phyloP scores from a whole-genome alignment of 2,329 filamentous ascomycete species.

The Alternaria solani region DNA sequence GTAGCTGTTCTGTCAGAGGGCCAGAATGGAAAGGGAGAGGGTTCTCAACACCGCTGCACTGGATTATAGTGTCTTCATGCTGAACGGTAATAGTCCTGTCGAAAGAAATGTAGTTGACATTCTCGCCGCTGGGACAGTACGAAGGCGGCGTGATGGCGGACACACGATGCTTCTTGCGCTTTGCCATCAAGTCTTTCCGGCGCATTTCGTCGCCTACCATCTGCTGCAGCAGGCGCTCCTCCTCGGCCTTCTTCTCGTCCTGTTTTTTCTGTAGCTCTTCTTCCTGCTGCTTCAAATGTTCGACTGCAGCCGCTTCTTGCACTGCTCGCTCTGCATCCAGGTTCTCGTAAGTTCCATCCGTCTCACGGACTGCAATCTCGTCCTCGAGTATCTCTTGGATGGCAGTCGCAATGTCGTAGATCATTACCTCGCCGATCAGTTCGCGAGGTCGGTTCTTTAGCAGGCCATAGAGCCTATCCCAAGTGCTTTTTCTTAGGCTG shows the following conservation, averaged over 20 bases:
- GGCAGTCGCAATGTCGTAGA: constrained; percentile 66
- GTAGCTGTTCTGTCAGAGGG: constrained; percentile 72
- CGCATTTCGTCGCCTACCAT: constrained; percentile 78
- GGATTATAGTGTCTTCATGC: constrained; percentile 67
- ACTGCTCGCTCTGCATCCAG: constrained; percentile 87
- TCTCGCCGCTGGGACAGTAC: constrained; percentile 51
- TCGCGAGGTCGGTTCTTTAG: constrained; percentile 73
- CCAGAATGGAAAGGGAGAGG: constrained; percentile 70
- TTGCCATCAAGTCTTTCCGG: constrained; percentile 67
- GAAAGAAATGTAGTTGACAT: constrained; percentile 62
- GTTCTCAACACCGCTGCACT: constrained; percentile 75
- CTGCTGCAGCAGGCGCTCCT: constrained; percentile 73
- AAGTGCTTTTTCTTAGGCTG: constrained; percentile 73
- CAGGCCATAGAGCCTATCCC: constrained; percentile 74
- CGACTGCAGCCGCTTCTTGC: constrained; percentile 76
- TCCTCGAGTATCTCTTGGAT: constrained; percentile 81
- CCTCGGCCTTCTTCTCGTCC: constrained; percentile 65
- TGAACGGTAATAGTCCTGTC: constrained; percentile 71
- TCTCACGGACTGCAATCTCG: constrained; percentile 78
- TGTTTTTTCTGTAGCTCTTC: constrained; percentile 51
- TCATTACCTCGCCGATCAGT: constrained; percentile 70
- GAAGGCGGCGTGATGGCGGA: constrained; percentile 44
- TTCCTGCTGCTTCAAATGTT: constrained; percentile 60
- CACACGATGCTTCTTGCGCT: constrained; percentile 64
- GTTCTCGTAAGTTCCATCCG: constrained; percentile 79